Evolutionary conservation across 177 flowering plant species (phyloP).

Genomic region (Tripterygium wilfordii): DNA sequence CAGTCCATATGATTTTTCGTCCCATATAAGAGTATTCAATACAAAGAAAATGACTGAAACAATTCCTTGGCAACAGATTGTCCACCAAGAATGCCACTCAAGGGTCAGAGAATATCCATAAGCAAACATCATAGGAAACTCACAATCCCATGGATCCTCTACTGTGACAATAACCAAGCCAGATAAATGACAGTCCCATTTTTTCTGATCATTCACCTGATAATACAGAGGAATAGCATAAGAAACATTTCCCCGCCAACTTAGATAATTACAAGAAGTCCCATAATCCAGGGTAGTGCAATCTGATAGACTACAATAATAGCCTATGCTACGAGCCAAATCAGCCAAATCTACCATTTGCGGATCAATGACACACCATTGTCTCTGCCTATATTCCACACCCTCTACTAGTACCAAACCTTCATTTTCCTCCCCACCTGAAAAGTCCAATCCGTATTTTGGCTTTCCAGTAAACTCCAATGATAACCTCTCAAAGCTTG

Average conservation of each 20-base stretch:
- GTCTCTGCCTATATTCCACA: constrained; percentile 33
- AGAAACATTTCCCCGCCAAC: constrained; percentile 53
- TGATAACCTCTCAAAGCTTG: constrained; percentile 68
- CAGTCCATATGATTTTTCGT: constrained; percentile 66
- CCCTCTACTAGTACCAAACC: constrained; percentile 36
- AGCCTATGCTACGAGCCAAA: constrained; percentile 33
- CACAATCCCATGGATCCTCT: constrained; percentile 45
- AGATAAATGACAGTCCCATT: constrained; percentile 51
- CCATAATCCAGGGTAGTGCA: constrained; percentile 76
- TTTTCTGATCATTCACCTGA: constrained; percentile 40
- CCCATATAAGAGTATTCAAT: too few relatives aligned
- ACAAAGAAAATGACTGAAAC: too few relatives aligned
- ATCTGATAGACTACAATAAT: constrained; percentile 66
- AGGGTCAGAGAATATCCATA: constrained; percentile 16
- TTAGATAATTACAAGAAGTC: constrained; percentile 55
- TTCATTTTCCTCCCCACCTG: constrained; percentile 20
- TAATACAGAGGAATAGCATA: constrained; percentile 78
- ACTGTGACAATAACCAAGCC: constrained; percentile 42
- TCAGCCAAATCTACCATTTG: constrained; percentile 17
- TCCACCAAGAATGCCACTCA: constrained; percentile 8
- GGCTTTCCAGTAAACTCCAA: constrained; percentile 79
- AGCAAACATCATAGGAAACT: constrained; percentile 58
- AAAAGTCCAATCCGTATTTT: constrained; percentile 52
- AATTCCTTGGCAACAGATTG: too few relatives aligned
- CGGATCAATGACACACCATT: constrained; percentile 59